phyloP scores from a whole-genome alignment of 495 filamentous ascomycete species.

The Elasticomyces elasticus region DNA sequence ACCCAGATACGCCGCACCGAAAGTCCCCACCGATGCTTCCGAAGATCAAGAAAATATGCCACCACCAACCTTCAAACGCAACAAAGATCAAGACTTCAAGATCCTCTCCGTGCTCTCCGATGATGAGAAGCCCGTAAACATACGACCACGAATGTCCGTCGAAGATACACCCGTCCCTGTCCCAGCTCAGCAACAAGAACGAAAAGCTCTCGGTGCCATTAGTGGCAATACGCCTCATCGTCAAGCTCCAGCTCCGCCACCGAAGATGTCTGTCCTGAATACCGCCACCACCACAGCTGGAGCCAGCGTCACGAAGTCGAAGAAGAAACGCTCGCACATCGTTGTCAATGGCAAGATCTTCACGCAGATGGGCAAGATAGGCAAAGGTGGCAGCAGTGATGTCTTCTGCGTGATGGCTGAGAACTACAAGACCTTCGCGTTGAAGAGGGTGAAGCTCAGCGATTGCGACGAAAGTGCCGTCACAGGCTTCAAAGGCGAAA shows the following conservation, averaged over 20 bases:
- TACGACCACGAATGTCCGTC: conserved; percentile 6
- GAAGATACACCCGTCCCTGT: conserved; percentile 22
- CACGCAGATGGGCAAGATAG: conserved; percentile 77
- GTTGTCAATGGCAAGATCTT: conserved; percentile 87
- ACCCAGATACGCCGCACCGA: conserved; percentile 18
- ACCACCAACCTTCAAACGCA: conserved; percentile 63
- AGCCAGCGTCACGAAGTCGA: conserved; percentile 57
- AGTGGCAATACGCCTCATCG: conserved; percentile 63
- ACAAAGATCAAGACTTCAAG: conserved; percentile 48
- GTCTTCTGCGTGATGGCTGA: conserved; percentile 97
- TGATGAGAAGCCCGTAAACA: conserved; percentile 14
- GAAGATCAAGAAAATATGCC: conserved; percentile 73
- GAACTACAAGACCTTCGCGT: conserved; percentile 83
- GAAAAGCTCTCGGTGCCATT: conserved; percentile 59
- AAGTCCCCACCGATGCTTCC: conserved; percentile 15
- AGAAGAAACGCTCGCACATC: conserved; percentile 67
- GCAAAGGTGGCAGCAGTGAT: conserved; percentile 81
- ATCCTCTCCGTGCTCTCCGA: conserved; percentile 35
- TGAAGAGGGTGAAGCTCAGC: conserved; percentile 86
- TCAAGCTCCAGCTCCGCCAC: conserved; percentile 61
- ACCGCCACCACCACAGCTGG: conserved; percentile 80
- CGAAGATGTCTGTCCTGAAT: conserved; percentile 91
- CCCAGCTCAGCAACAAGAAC: conserved; percentile 24
- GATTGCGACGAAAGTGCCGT: conserved; percentile 77
- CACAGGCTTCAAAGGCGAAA: conserved; percentile 90